Evolutionary conservation across 768 basidiomycete species (phyloP), one percentile per base, ranked within the genome.

Genomic region (Pisolithus orientalis): DNA sequence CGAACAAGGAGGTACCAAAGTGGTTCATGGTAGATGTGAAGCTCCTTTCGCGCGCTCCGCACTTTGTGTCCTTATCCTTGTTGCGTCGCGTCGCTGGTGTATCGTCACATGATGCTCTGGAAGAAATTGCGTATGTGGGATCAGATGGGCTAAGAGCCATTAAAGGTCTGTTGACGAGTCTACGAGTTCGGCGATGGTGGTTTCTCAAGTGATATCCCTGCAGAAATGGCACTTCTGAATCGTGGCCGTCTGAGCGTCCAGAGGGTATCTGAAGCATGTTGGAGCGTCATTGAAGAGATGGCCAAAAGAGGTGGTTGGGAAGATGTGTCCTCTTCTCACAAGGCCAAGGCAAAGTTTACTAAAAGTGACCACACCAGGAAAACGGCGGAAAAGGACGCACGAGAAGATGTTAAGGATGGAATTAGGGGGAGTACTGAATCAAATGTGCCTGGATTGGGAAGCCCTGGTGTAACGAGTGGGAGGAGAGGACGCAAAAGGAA

Each of bases 21-120:
- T 97, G 94, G 94, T 94, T 77, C 72, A 97, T 97, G 94, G 88
- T 94, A 34, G 84, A 92, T 59, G 70, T 85, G 48, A 79, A 77
- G 31, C 94, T 94, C 65, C 59, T 68, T 14, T 72, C 79, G 6
- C 81, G 87, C 24, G 77, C 87, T 5, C 58, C 66, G 29, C 74
- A 94, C 70, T 92, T 92, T 49, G 78, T 95, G 10, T 85, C 93
- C 3, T 75, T 95, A 10, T 73, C 85, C 6, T 74, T 95, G 0
- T 75, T 97, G 40, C 82, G 84, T 25, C 70, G 75, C 47, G 78
- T 94, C 38, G 80, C 84, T 0, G 73, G 74, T 13, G 55, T 63
- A 4, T 53, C 72, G 5, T 53, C 60, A 39, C 51, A 67, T 4
- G 58, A 67, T 2, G 70, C 77, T 6, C 83, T 84, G 3, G 66